Conservation (phyloP, 108 stramenopile genomes). For the Bacterosira constricta region DNA sequence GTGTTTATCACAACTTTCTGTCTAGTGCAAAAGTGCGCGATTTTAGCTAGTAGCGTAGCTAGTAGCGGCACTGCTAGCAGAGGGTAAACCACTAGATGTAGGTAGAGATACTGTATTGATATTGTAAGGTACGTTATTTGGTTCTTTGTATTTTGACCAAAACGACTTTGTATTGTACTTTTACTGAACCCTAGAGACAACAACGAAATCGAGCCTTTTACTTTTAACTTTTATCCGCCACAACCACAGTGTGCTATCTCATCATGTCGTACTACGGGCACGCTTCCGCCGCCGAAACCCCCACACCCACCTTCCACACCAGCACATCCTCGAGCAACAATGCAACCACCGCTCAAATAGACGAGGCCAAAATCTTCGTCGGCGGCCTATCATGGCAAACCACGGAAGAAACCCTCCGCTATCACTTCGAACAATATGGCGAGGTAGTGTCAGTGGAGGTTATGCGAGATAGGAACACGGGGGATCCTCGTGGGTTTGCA, state of each 20-base stretch:
- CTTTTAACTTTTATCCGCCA: neutral
- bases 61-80: no score
- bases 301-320: slow-evolving; percentile 16
- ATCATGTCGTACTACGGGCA: slow-evolving; percentile 41
- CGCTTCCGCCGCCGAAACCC: neutral
- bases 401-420: slow-evolving; percentile 89
- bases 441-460: slow-evolving; percentile 66
- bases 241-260: neutral
- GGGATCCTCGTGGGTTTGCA: slow-evolving; percentile 91
- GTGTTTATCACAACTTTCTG: no score
- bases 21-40: no score
- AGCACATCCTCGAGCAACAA: neutral
- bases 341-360: slow-evolving; percentile 36
- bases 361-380: slow-evolving; percentile 89
- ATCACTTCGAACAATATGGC: slow-evolving; percentile 93
- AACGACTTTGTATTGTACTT: no score
- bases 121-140: neutral
- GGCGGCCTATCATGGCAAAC: slow-evolving; percentile 95
- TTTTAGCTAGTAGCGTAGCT: no score
- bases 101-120: no score
- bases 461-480: slow-evolving; percentile 86
- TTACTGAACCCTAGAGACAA: no score
- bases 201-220: no score
- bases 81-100: no score
- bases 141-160: neutral